Percentiles rank a stretch among this genome's conserved stretches.
These are phyloP conservation scores for Lactarius tabidus DNA, from an alignment of 768 basidiomycete genomes.

Conservation along the genomic window DNA sequence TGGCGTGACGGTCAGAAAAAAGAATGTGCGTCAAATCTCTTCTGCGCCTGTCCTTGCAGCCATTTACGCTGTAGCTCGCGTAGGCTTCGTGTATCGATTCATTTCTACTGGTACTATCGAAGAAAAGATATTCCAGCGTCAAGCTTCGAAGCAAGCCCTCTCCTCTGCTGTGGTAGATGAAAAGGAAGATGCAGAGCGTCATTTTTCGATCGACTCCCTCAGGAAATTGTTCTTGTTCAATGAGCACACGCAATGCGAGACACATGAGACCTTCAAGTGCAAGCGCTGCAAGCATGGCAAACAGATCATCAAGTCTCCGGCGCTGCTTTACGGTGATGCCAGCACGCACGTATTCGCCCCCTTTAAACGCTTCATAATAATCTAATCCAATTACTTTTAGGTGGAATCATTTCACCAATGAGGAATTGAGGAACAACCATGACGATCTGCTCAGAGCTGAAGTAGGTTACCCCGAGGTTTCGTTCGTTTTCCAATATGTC, in stretches of 20 bases:
- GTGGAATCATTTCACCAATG: slow-evolving; percentile 97
- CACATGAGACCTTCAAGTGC: slow-evolving; percentile 98
- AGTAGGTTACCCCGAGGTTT: slow-evolving; percentile 75
- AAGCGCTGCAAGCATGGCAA: slow-evolving; percentile 84
- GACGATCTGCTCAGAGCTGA: slow-evolving; percentile 94
- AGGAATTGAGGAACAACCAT: slow-evolving; percentile 84
- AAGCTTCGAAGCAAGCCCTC: slow-evolving; percentile 92
- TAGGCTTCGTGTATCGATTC: slow-evolving; percentile 97
- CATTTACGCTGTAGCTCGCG: slow-evolving; percentile 2
- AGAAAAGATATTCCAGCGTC: slow-evolving; percentile 98
- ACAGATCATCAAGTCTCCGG: slow-evolving; percentile 78
- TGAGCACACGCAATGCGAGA: slow-evolving; percentile 81
- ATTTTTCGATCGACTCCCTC: slow-evolving; percentile 87
- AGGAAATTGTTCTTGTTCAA: slow-evolving; percentile 91
- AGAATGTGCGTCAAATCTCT: slow-evolving; percentile 64
- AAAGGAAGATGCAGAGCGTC: slow-evolving; percentile 91
- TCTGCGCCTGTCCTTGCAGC: background rate
- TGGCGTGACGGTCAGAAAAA: slow-evolving; percentile 99
- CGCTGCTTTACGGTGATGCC: slow-evolving; percentile 91
- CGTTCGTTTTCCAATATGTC: slow-evolving; percentile 95
- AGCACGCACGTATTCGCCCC: slow-evolving; percentile 72
- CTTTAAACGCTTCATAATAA: background rate
- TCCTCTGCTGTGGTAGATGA: slow-evolving; percentile 99
- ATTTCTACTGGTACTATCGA: slow-evolving; percentile 97
- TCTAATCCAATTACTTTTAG: slow-evolving; percentile 38